Evolutionary conservation across 225 moss, liverwort and hornwort species (phyloP).

Genomic region (Physcomitrellopsis africana): DNA sequence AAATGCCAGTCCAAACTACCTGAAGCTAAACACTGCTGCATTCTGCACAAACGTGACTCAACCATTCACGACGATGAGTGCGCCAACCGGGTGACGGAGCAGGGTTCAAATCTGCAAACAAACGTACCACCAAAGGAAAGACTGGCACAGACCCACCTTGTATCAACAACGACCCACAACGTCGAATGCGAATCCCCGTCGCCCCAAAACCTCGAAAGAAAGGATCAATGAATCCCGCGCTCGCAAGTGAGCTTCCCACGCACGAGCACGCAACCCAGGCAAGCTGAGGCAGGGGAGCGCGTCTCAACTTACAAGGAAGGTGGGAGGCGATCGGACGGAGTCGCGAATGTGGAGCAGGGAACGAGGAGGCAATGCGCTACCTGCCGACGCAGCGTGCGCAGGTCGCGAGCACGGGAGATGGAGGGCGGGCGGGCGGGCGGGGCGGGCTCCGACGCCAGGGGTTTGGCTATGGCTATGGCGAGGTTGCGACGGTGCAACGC

Average conservation of each 20-base stretch:
- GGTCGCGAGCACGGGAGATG: too few species aligned
- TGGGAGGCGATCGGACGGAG: too few species aligned
- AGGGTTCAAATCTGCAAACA: not conserved
- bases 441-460: too few species aligned
- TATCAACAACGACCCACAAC: conserved; percentile 9
- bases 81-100: not conserved
- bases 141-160: conserved; percentile 4
- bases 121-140: not conserved
- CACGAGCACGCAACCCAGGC: too few species aligned
- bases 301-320: too few species aligned
- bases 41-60: not conserved
- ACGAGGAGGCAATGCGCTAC: too few species aligned
- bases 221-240: not conserved
- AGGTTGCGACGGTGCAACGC: too few species aligned
- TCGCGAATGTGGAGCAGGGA: too few species aligned
- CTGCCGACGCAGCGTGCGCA: too few species aligned
- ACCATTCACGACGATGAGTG: not conserved
- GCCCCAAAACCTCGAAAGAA: not conserved
- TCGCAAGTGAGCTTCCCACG: not conserved
- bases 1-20: not conserved
- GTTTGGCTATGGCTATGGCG: too few species aligned
- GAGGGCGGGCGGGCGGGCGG: too few species aligned
- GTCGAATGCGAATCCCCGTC: conserved; percentile 8
- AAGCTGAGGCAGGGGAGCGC: too few species aligned
- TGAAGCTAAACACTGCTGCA: not conserved